Evolutionary conservation across 371 early-diverging fungal species (phyloP), one percentile per base, ranked within the genome.

Genomic region (Mucor circinelloides): DNA sequence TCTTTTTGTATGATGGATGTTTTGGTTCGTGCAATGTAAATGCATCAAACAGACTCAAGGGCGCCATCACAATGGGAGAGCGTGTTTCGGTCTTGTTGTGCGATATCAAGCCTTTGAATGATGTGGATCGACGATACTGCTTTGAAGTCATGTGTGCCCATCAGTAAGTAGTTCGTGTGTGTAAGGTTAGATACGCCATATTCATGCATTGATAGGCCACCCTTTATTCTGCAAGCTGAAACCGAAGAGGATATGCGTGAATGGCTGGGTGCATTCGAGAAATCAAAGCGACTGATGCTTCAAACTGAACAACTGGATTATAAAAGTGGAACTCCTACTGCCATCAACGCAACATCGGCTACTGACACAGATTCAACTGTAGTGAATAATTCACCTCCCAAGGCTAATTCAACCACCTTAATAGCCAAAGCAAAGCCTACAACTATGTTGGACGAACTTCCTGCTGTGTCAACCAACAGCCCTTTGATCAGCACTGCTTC

Each of bases 191-290:
- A 8, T 57, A 32, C 13, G 44, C 21, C 44, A 40, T 30, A 32
- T 28, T n/a, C 34, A 6, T 21, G 12, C 34, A 23, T 67, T 19
- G 27, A 46, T 58, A 81, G 75, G 63, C 69, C 81, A 30, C 75
- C 86, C 2, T 86, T 87, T 55, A 48, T 85, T 30, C 68, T 90
- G 30, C 89, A 90, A 70, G 92, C 92, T 2, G 92, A 91, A 72
- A 89, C 87, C 4, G 90, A 91, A 58, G 78, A 87, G 1, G 92
- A 92, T 30, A 77, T 90, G 87, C 67, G 73, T 48, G 84, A 82
- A 28, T 93, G 93, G 93, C 87, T 92, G 34, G 67, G 69, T 12
- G 78, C 85, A 6, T 87, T 93, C 67, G 90, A 89, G 50, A 87
- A 81, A 25, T 83, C 90, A 34, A 91, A 90, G 44, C 65, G 75